phyloP scores from a whole-genome alignment of 345 rosid genomes.

The Xanthoceras sorbifolium region DNA sequence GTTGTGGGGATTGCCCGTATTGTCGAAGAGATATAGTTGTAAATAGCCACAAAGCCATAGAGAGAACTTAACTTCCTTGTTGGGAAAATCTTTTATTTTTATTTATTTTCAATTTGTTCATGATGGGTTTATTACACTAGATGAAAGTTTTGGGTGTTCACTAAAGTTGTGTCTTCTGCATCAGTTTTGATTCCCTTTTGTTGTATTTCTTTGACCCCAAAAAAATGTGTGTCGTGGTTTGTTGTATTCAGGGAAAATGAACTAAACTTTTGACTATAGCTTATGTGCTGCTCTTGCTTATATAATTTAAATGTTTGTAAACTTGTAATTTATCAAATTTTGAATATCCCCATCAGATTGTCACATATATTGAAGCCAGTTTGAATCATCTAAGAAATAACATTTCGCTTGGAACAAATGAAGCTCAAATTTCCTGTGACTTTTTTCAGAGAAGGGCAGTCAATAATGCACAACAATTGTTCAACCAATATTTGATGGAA shows the following conservation, averaged over 20 bases:
- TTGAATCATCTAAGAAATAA: too few relatives aligned
- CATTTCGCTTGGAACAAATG: too few relatives aligned
- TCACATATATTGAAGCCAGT: not conserved
- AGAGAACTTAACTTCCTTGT: conserved; percentile 14
- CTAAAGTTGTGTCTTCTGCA: not conserved
- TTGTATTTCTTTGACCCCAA: not conserved
- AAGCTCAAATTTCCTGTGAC: not conserved
- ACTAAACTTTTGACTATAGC: not conserved
- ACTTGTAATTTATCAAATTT: too few relatives aligned
- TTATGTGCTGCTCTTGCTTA: not conserved
- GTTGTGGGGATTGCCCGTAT: conserved; percentile 93
- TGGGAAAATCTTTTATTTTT: too few relatives aligned
- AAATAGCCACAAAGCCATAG: conserved; percentile 7
- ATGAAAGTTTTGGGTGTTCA: not conserved
- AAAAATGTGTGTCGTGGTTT: not conserved
- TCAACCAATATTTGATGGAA: not conserved
- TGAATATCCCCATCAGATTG: not conserved
- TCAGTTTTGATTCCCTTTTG: not conserved
- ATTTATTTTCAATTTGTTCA: not conserved
- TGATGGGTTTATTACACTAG: not conserved
- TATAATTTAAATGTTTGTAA: too few relatives aligned
- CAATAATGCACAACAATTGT: not conserved
- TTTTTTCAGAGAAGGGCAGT: not conserved
- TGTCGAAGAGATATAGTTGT: conserved; percentile 64
- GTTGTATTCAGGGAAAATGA: not conserved